These are phyloP conservation scores for Colletotrichum caudatum DNA, from an alignment of 2,329 filamentous ascomycete genomes.

Conservation along the genomic window DNA sequence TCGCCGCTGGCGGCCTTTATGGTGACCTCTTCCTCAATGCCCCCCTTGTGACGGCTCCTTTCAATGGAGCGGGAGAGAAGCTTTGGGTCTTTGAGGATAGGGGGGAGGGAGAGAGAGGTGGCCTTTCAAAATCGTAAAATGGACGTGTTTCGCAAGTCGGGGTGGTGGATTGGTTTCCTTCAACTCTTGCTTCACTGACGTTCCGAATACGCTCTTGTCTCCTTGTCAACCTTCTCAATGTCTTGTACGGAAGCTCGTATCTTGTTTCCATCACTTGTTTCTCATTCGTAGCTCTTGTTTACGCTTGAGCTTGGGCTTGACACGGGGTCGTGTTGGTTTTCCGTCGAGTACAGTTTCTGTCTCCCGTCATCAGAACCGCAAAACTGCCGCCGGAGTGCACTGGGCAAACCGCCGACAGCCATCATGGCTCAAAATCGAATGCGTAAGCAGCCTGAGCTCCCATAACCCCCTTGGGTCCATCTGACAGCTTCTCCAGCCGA, in stretches of 20 bases:
- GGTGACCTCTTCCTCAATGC: not conserved
- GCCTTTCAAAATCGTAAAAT: conserved; percentile 33
- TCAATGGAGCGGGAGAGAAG: not conserved
- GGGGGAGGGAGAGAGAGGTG: too few species aligned
- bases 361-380: not conserved
- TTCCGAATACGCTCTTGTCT: not conserved
- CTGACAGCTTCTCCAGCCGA: conserved; percentile 32
- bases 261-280: conserved; percentile 6
- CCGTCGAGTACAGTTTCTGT: not conserved
- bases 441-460: conserved; percentile 1
- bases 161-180: not conserved
- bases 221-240: conserved; percentile 18
- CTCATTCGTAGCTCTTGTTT: conserved; percentile 3
- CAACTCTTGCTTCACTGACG: conserved; percentile 18
- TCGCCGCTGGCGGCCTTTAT: conserved; percentile 25
- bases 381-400: not conserved
- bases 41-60: not conserved
- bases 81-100: not conserved
- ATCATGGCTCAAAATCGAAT: conserved; percentile 37
- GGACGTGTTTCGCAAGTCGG: conserved; percentile 28
- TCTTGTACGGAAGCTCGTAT: conserved; percentile 10
- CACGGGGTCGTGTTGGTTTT: not conserved
- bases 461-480: not conserved
- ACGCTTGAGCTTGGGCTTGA: not conserved
- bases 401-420: not conserved